Conservation (phyloP, 805 yeast species). For the Wickerhamiella lipophila region DNA sequence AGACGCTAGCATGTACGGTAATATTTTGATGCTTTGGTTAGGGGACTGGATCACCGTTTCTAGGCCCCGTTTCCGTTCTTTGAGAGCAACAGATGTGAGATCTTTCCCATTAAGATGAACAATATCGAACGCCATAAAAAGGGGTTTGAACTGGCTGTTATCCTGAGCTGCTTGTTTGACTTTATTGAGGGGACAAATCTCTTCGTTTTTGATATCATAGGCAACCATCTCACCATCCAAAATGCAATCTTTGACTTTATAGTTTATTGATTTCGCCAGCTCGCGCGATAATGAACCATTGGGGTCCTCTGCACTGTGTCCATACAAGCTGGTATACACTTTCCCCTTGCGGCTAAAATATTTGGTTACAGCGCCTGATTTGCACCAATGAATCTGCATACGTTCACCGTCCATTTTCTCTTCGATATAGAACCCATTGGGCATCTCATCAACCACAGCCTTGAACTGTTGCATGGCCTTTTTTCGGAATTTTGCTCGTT, state of each 20-base stretch:
- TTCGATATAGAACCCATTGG: conserved; percentile 50
- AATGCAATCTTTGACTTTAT: conserved; percentile 31
- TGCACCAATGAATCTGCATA: conserved; percentile 56
- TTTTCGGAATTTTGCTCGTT: conserved; percentile 48
- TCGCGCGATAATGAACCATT: conserved; percentile 44
- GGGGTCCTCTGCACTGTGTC: conserved; percentile 32
- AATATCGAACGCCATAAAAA: conserved; percentile 53
- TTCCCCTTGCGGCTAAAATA: conserved; percentile 56
- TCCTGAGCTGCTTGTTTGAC: conserved; percentile 57
- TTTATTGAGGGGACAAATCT: conserved; percentile 66
- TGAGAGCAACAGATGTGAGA: conserved; percentile 42
- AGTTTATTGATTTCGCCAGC: conserved; percentile 30
- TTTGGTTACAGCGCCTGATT: conserved; percentile 34
- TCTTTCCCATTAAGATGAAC: conserved; percentile 55
- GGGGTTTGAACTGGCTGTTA: conserved; percentile 20
- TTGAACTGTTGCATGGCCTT: conserved; percentile 40
- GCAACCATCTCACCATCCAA: conserved; percentile 93
- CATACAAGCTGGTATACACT: conserved; percentile 63
- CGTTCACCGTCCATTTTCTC: conserved; percentile 94
- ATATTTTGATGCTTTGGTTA: conserved; percentile 17
- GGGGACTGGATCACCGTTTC: conserved; percentile 33
- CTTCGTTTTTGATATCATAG: conserved; percentile 44
- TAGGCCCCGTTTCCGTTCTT: conserved; percentile 44
- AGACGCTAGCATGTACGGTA: conserved; percentile 31
- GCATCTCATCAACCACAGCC: conserved; percentile 30